phyloP scores from a whole-genome alignment of 331 rosid species.

The Arachis monticola region DNA sequence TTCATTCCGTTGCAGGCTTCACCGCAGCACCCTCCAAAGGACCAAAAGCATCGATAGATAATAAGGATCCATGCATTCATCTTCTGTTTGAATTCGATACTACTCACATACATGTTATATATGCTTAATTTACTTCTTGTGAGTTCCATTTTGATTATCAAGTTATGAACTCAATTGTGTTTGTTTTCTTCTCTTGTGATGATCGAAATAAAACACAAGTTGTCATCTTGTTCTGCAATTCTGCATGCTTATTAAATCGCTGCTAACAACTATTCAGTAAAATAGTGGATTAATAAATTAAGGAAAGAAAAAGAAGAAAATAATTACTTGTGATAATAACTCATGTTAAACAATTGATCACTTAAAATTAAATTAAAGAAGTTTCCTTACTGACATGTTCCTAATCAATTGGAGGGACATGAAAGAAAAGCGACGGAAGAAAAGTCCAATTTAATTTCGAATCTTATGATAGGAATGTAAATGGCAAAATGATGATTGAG shows the following conservation, averaged over 20 bases:
- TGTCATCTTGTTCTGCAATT: no score
- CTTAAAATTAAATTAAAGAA: not conserved
- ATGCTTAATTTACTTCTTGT: not conserved
- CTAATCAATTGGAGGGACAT: not conserved
- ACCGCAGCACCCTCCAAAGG: slow-evolving; percentile 57
- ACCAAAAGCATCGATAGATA: slow-evolving; percentile 58
- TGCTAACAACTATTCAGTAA: no score
- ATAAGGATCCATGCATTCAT: no score
- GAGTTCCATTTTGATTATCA: not conserved
- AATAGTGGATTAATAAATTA: no score
- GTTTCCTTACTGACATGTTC: not conserved
- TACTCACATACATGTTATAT: not conserved
- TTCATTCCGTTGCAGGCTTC: slow-evolving; percentile 85
- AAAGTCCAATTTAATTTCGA: not conserved
- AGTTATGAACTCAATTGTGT: not conserved
- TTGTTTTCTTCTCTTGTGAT: slow-evolving; percentile 4
- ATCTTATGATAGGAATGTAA: slow-evolving; percentile 4
- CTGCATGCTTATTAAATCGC: no score
- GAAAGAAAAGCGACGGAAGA: no score
- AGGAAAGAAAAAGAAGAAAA: not conserved
- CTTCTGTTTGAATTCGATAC: not conserved
- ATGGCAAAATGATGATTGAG: not conserved
- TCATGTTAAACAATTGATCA: not conserved
- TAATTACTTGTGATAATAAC: no score
- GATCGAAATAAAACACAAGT: not conserved